A percentile compares a stretch with the other conserved stretches of the same genome.
Evolutionary conservation across 768 basidiomycete genomes (phyloP).

Genomic region (Rhodotorula sphaerocarpa): DNA sequence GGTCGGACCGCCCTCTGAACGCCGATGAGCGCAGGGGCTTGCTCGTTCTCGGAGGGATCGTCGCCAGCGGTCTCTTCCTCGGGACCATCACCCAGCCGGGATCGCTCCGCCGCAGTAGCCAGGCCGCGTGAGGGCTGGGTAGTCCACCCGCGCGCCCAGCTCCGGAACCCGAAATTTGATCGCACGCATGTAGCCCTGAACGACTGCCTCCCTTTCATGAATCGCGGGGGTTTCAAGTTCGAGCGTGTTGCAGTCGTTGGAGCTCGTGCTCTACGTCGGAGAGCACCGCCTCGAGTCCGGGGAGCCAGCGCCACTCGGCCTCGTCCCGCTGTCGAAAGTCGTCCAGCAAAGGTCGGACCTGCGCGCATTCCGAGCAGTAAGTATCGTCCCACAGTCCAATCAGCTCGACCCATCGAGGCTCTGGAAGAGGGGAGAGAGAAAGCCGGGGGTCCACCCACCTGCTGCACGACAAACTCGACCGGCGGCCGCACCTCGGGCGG

Average conservation of each 20-base stretch:
- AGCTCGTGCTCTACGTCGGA: neutral
- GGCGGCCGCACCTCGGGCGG: neutral
- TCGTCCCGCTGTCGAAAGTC: constrained; percentile 1
- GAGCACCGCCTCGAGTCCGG: neutral
- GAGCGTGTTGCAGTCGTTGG: neutral
- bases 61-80: neutral
- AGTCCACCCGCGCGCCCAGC: no score
- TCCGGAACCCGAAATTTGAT: no score
- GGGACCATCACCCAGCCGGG: neutral
- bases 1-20: neutral
- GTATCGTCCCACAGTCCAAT: no score
- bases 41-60: neutral
- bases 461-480: neutral
- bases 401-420: no score
- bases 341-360: constrained; percentile 6
- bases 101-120: neutral
- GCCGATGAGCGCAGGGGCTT: neutral
- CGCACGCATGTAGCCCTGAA: no score
- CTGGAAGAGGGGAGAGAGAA: neutral
- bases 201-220: no score
- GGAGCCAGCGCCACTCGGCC: constrained; percentile 13
- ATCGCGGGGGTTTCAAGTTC: no score
- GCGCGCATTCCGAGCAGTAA: no score
- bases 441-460: neutral
- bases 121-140: no score